Percentiles rank a stretch among this genome's conserved stretches.
These are phyloP conservation scores for Aureobasidium sp. DNA, from an alignment of 2,329 filamentous ascomycete genomes.

Conservation along the genomic window DNA sequence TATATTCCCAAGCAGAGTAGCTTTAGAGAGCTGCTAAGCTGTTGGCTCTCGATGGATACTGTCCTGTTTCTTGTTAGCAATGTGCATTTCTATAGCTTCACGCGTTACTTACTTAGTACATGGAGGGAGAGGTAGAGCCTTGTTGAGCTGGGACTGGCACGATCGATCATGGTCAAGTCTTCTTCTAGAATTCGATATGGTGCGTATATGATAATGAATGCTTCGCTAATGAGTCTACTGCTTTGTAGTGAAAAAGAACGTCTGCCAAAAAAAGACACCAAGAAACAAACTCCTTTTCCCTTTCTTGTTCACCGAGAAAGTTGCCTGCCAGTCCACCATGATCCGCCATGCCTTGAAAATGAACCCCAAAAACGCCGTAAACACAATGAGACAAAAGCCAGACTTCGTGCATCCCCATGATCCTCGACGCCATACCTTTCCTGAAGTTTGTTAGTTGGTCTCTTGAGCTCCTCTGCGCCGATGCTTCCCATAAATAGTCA, in stretches of 20 bases:
- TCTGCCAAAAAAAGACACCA: background rate
- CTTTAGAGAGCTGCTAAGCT: background rate
- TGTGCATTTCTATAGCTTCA: no score
- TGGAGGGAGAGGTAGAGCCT: background rate
- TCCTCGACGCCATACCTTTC: background rate
- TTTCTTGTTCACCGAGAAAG: background rate
- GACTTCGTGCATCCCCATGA: background rate
- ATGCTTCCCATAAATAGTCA: constrained; percentile 5
- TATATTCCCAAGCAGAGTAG: background rate
- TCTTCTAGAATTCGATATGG: background rate
- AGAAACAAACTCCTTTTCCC: background rate
- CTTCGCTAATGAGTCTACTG: constrained; percentile 11
- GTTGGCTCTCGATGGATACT: background rate
- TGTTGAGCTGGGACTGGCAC: background rate
- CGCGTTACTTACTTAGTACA: no score
- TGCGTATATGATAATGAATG: background rate
- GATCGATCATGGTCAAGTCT: background rate
- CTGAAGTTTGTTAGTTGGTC: background rate
- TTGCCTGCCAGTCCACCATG: background rate
- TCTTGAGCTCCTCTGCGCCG: constrained; percentile 3
- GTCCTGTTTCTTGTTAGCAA: no score
- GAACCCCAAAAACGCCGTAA: background rate
- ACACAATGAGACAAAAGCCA: background rate
- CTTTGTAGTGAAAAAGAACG: background rate
- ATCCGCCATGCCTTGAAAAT: background rate